Conservation (phyloP, 1,284 basidiomycete species). For the Cryptococcus sp. region DNA sequence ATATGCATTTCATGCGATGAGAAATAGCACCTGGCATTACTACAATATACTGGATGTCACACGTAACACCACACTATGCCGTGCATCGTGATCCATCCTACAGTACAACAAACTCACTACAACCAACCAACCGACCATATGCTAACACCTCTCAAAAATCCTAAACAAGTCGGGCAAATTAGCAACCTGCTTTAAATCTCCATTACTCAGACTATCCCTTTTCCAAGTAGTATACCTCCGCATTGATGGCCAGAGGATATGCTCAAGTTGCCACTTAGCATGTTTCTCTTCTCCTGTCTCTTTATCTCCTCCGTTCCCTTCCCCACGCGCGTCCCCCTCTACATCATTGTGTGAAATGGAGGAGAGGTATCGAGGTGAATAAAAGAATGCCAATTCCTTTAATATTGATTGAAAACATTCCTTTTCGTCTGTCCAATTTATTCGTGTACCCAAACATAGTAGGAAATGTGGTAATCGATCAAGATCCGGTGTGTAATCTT, state of each 20-base stretch:
- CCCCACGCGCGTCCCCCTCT: conserved; percentile 6
- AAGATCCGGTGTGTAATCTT: conserved; percentile 78
- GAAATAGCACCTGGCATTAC: too few species aligned
- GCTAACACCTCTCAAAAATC: conserved; percentile 79
- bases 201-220: conserved; percentile 47
- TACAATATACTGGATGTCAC: too few species aligned
- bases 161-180: conserved; percentile 82
- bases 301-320: conserved; percentile 3
- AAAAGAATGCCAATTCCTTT: conserved; percentile 86
- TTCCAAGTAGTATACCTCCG: conserved; percentile 68
- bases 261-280: conserved; percentile 77
- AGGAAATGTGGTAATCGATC: conserved; percentile 79
- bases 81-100: too few species aligned
- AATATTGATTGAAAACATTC: conserved; percentile 82
- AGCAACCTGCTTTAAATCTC: conserved; percentile 80
- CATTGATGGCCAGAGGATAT: conserved; percentile 78
- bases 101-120: too few species aligned
- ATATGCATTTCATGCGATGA: too few species aligned
- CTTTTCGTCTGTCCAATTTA: conserved; percentile 80
- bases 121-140: too few species aligned
- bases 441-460: conserved; percentile 80
- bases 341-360: conserved; percentile 10
- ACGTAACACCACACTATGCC: too few species aligned
- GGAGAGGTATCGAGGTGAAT: conserved; percentile 59
- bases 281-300: conserved; percentile 42